Evolutionary conservation across 768 basidiomycete species (phyloP).

Genomic region (Serendipita vermifera): DNA sequence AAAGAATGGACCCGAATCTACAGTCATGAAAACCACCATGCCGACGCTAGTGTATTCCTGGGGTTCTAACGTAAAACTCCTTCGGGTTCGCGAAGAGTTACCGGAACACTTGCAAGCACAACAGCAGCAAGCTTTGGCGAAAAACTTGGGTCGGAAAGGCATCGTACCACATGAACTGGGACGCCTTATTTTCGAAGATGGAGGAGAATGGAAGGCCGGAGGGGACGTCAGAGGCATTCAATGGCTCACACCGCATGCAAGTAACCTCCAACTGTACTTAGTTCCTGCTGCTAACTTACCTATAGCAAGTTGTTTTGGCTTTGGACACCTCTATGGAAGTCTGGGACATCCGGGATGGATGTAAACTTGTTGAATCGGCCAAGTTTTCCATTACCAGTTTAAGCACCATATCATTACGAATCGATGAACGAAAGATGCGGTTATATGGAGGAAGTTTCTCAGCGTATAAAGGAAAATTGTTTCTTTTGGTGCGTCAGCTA

Average conservation of each 20-base stretch:
- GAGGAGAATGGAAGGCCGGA: constrained; percentile 45
- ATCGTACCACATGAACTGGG: constrained; percentile 35
- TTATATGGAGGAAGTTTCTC: constrained; percentile 48
- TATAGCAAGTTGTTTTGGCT: constrained; percentile 8
- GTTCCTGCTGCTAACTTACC: not conserved
- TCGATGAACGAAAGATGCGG: constrained; percentile 9
- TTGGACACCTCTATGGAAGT: constrained; percentile 5
- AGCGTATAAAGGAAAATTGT: constrained; percentile 82
- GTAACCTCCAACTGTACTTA: constrained; percentile 30
- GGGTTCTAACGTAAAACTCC: not conserved
- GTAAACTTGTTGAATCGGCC: not conserved
- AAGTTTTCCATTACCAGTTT: not conserved
- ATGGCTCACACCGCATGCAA: constrained; percentile 80
- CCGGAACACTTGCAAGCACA: not conserved
- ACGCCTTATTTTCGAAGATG: constrained; percentile 47
- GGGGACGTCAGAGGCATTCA: constrained; percentile 59
- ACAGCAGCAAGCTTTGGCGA: constrained; percentile 8
- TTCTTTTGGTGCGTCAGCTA: constrained; percentile 56
- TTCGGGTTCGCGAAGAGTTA: not conserved
- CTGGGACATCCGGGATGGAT: constrained; percentile 7
- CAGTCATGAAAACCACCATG: constrained; percentile 8
- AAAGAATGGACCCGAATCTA: not conserved
- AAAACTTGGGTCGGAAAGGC: not conserved
- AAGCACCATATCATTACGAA: not conserved
- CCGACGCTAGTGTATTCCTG: not conserved